Evolutionary conservation across 2,329 filamentous ascomycete species (phyloP), one percentile per base, ranked within the genome.

Genomic region (Ambrosiella cleistominuta): DNA sequence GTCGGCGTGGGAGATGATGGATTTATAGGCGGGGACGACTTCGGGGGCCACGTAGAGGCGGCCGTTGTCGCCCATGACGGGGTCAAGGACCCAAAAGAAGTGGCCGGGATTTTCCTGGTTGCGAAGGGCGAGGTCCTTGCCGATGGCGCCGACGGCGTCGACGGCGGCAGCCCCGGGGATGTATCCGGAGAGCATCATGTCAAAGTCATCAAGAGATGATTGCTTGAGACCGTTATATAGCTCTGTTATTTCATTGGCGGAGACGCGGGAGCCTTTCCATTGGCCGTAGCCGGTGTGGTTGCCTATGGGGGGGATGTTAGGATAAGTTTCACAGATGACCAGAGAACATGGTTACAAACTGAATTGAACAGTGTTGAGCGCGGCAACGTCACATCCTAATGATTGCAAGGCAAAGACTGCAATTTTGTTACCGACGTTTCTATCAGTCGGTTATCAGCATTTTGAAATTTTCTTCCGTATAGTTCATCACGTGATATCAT

Each of bases 401-500:
- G 86, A 85, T 70, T 98, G 91, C 77, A 98, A 85, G 63, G 90
- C 88, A 67, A 95, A 94, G 1, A 89, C 89, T 47, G 90, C 90
- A 76, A 98, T 95, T 66, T 91, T 95, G 70, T 98, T 98, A 56
- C 93, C 93, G 64, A 98, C 93, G 77, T 96, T 91, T 68, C 93
- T 61, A 7, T 44, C 3, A 44, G 39, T 13, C 17, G 11, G 12
- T 3, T 42, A 42, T 51, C 9, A 51, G 11, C 38, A 40, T 54
- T 15, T 13, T 19, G 12, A 37, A 37, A 56, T 39, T 27, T 49
- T 38, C 19, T 47, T 27, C 54, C 17, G n/a, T 13, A 17, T 45
- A 19, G 17, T 17, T 5, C 13, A 54, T 39, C 6, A 19, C 39
- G 36, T 17, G 52, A 35, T 9, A 19, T 51, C 44, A 47, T 47